These are phyloP conservation scores for Gynostemma pentaphyllum DNA, from an alignment of 306 rosid genomes.

Conservation along the genomic window DNA sequence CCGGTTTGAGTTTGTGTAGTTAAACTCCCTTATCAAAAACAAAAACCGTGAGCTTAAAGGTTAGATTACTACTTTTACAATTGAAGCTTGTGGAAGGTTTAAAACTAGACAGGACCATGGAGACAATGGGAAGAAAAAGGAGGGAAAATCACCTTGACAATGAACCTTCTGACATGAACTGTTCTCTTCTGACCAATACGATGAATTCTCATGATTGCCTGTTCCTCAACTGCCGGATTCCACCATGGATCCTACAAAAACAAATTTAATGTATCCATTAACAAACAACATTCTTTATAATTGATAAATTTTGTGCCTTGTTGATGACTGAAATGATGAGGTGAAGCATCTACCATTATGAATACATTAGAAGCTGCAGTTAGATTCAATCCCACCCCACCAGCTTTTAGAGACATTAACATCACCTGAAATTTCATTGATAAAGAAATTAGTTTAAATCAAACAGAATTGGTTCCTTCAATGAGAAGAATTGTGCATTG, in stretches of 20 bases:
- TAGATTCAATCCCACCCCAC: slow-evolving; percentile 90
- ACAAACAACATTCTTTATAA: neutral
- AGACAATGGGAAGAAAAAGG: too few species aligned
- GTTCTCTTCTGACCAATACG: slow-evolving; percentile 64
- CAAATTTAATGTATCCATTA: neutral
- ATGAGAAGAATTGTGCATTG: too few species aligned
- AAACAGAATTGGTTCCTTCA: too few species aligned
- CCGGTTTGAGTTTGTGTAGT: too few species aligned
- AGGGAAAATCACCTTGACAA: slow-evolving; percentile 33
- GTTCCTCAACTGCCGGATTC: slow-evolving; percentile 97
- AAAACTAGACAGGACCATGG: neutral
- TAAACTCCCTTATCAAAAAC: too few species aligned
- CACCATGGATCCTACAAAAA: slow-evolving; percentile 76
- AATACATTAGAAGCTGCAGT: slow-evolving; percentile 85
- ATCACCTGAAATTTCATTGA: slow-evolving; percentile 37
- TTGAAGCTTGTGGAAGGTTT: neutral
- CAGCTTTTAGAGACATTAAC: slow-evolving; percentile 70
- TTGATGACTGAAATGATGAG: neutral
- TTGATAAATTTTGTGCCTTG: neutral
- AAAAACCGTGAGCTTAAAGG: too few species aligned
- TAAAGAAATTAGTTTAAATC: neutral
- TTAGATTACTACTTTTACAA: too few species aligned
- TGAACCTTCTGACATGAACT: slow-evolving; percentile 34
- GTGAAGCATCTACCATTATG: slow-evolving; percentile 37
- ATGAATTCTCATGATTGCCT: slow-evolving; percentile 87